These are phyloP conservation scores for Stenogyne calaminthoides DNA, from an alignment of 305 asterid species.

Conservation along the genomic window DNA sequence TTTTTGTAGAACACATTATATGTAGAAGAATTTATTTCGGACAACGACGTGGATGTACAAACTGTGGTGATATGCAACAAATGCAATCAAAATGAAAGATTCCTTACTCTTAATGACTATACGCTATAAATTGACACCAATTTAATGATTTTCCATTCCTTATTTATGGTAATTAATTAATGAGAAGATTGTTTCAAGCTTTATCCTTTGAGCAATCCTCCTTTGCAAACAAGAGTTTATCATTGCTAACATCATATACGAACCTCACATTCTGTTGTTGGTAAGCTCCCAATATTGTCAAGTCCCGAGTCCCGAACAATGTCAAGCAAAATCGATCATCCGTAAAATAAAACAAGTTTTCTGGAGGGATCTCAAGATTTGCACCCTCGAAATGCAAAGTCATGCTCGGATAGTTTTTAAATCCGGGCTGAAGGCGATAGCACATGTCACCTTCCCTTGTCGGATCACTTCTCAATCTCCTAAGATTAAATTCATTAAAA, in stretches of 20 bases:
- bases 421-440: not conserved
- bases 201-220: not conserved
- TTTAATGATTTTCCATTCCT: no score
- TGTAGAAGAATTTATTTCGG: no score
- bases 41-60: no score
- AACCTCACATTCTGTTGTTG: not conserved
- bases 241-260: not conserved
- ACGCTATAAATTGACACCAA: no score
- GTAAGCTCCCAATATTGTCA: not conserved
- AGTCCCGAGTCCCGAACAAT: not conserved
- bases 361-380: not conserved
- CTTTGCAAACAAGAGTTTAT: not conserved
- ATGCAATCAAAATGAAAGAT: no score
- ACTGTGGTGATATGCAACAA: no score
- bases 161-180: no score
- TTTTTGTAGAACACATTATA: no score
- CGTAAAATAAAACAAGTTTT: not conserved
- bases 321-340: not conserved
- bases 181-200: no score
- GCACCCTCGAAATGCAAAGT: not conserved
- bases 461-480: not conserved
- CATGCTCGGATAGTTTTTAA: not conserved
- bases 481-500: not conserved
- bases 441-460: not conserved
- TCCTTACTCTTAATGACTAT: no score